These are phyloP conservation scores for Perkinsus chesapeaki DNA, from an alignment of 169 alveolate species.

Conservation along the genomic window DNA sequence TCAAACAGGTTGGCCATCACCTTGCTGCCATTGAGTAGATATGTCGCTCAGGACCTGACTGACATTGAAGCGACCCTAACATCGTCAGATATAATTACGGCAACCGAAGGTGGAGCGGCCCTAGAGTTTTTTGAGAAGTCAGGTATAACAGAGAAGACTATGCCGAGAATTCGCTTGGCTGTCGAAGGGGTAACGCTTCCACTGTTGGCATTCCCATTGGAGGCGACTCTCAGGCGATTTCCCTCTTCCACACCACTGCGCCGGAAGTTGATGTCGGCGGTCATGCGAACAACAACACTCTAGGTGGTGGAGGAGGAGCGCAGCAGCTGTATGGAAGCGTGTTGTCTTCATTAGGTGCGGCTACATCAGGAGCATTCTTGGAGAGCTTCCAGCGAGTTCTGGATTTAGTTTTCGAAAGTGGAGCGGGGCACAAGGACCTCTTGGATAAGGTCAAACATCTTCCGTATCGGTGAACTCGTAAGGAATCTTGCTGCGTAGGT, in stretches of 20 bases:
- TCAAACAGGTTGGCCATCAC: neutral
- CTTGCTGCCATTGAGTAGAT: neutral
- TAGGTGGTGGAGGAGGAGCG: too few species aligned
- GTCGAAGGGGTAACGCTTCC: neutral
- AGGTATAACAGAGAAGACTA: neutral
- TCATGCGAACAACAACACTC: neutral
- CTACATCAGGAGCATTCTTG: neutral
- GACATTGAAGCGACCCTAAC: neutral
- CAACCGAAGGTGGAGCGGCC: neutral
- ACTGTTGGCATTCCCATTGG: neutral
- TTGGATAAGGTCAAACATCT: neutral
- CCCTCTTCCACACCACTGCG: neutral
- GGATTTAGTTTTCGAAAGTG: neutral
- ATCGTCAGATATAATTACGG: neutral
- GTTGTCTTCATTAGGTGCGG: neutral
- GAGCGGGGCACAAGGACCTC: neutral
- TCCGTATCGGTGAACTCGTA: neutral
- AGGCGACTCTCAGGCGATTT: neutral
- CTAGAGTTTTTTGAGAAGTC: constrained; percentile 6
- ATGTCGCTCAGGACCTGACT: neutral
- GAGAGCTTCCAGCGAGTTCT: neutral
- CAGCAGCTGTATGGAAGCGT: neutral
- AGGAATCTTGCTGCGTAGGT: neutral
- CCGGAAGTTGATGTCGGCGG: neutral
- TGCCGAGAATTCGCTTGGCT: neutral